Percentiles rank a stretch among this genome's conserved stretches.
phyloP scores from a whole-genome alignment of 2,329 filamentous ascomycete species.

The Aspergillus aculeatus region DNA sequence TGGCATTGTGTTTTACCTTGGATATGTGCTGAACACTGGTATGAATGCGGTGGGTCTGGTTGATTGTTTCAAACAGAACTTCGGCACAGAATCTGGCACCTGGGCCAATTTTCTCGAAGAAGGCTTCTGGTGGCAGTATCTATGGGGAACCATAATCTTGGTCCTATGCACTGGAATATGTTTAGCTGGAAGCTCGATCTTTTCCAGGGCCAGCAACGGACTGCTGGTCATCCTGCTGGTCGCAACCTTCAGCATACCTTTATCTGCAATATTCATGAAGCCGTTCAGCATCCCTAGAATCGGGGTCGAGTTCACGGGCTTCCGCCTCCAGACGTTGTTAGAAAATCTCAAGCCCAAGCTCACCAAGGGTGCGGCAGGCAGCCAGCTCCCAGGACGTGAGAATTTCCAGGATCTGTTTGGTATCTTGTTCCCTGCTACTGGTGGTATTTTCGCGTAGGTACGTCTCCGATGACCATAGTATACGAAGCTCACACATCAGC shows the following conservation, averaged over 20 bases:
- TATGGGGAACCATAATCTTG: conserved; percentile 70
- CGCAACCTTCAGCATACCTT: conserved; percentile 75
- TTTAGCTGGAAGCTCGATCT: conserved; percentile 75
- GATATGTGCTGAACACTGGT: conserved; percentile 81
- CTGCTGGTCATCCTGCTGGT: conserved; percentile 69
- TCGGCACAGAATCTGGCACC: conserved; percentile 59
- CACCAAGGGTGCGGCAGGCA: conserved; percentile 61
- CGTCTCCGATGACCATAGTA: conserved; percentile 39
- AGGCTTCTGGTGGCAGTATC: conserved; percentile 74
- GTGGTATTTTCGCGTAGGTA: conserved; percentile 57
- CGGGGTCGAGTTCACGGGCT: conserved; percentile 73
- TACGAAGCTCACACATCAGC: conserved; percentile 48
- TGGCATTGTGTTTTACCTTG: conserved; percentile 84
- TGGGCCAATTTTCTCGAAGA: conserved; percentile 63
- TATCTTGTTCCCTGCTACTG: conserved; percentile 74
- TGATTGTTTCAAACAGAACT: conserved; percentile 75
- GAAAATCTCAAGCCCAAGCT: conserved; percentile 71
- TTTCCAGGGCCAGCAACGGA: conserved; percentile 76
- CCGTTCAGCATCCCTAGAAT: conserved; percentile 65
- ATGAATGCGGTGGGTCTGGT: conserved; percentile 85
- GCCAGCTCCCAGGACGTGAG: conserved; percentile 61
- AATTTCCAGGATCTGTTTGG: conserved; percentile 82
- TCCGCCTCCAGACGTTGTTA: conserved; percentile 67
- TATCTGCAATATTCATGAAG: conserved; percentile 67
- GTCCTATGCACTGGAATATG: conserved; percentile 72